Evolutionary conservation across 2,329 filamentous ascomycete species (phyloP), one percentile per base, ranked within the genome.

Genomic region (Colletotrichum sidae): DNA sequence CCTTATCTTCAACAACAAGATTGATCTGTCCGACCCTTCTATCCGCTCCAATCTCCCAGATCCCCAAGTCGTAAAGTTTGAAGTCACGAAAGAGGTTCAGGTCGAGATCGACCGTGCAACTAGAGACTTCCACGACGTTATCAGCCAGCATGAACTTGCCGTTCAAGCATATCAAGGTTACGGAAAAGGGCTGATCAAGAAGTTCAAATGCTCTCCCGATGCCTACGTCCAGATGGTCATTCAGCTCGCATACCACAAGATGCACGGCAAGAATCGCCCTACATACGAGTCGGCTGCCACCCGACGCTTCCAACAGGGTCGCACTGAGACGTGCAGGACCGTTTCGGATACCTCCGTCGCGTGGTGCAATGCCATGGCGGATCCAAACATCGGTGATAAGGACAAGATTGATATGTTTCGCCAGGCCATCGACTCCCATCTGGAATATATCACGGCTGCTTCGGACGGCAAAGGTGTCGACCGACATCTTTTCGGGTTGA

Each of bases 171-270:
- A 96, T 84, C 94, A 98, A 80, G 95, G 91, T 72, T 99, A 99
- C 79, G 96, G 96, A 78, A 99, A 99, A 84, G 94, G 93, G 34
- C 84, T 99, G 68, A 98, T 99, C 86, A 99, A 99, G 89, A 96
- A 97, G 81, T 98, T 99, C 89, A 96, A 94, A 83, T 97, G 93
- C 88, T 96, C 92, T 34, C 96, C 96, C 37, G 96, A 99, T 74
- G 96, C 95, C 38, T 99, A 96, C 79, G 94, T 98, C 46, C 96
- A 99, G 81, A 96, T 99, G 93, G 84, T 97, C 78, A 99, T 99
- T 78, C 96, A 99, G 80, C 89, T 98, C 57, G 96, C 96, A 44
- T 99, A 99, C 85, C 91, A 90, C 86, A 98, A 98, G 83, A 97
- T 99, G 93, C 97, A 96, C 81, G 96, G 96, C 84, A 93, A 94